Conservation (phyloP, 192 early-diverging fungal species). For the Entomortierella parvispora region DNA sequence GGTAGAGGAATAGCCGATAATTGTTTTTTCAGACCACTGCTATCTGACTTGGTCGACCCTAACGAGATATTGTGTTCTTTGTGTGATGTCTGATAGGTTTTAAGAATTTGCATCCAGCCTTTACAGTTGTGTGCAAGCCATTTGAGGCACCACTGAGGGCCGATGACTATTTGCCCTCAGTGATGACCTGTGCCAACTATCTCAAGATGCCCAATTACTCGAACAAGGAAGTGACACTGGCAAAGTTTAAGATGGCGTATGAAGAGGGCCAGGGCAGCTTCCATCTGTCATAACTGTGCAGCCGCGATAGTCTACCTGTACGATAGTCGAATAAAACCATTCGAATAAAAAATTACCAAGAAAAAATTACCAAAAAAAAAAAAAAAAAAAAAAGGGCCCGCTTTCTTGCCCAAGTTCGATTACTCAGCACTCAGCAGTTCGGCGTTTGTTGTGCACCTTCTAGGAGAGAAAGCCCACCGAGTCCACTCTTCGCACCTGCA, state of each 20-base stretch:
- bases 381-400: too few species aligned
- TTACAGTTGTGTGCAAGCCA: constrained; percentile 89
- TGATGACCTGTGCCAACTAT: constrained; percentile 98
- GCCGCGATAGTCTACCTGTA: too few species aligned
- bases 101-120: constrained; percentile 78
- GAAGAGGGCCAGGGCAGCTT: constrained; percentile 88
- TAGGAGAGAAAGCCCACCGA: not conserved
- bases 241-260: constrained; percentile 75
- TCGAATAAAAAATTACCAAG: too few species aligned
- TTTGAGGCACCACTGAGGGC: constrained; percentile 68
- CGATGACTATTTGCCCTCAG: constrained; percentile 88
- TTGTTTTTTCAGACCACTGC: not conserved
- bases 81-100: constrained; percentile 63
- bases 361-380: too few species aligned
- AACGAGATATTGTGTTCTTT: too few species aligned
- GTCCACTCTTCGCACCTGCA: too few species aligned
- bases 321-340: too few species aligned
- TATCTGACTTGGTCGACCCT: too few species aligned
- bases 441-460: not conserved
- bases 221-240: constrained; percentile 66
- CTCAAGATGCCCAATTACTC: constrained; percentile 93
- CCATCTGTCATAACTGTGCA: constrained; percentile 63
- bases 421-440: not conserved
- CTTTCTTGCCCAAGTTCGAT: not conserved
- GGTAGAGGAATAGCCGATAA: constrained; percentile 50